Evolutionary conservation across 2,329 filamentous ascomycete species (phyloP).

Genomic region (Cordyceps pruinosa): DNA sequence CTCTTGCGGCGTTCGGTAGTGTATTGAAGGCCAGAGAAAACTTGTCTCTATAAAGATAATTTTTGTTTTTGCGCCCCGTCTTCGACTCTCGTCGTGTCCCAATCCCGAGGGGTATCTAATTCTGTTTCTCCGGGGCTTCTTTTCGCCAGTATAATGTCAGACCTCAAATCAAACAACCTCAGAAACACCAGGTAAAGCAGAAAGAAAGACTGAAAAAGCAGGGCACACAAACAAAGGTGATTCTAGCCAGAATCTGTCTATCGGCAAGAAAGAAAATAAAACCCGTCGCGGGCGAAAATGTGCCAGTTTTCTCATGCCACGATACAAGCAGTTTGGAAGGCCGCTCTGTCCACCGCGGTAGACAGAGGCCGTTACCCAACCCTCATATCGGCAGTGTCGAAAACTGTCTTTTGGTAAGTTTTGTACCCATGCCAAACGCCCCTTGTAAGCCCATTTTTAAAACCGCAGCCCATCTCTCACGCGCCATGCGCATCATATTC

Average conservation of each 20-base stretch:
- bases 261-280: neutral
- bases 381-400: neutral
- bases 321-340: neutral
- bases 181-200: neutral
- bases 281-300: neutral
- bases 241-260: constrained; percentile 12
- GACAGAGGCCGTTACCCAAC: neutral
- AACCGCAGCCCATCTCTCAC: neutral
- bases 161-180: neutral
- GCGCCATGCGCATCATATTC: constrained; percentile 2
- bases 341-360: too few relatives aligned
- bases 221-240: neutral
- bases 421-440: neutral
- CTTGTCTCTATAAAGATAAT: neutral
- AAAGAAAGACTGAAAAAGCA: neutral
- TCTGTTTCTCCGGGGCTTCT: neutral
- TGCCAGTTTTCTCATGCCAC: neutral
- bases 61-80: neutral
- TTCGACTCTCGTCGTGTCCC: neutral
- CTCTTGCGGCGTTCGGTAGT: neutral
- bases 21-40: neutral
- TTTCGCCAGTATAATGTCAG: neutral
- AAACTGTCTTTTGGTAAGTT: neutral
- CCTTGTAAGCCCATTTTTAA: neutral
- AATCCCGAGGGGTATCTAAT: constrained; percentile 6